Evolutionary conservation across 1,284 basidiomycete genomes (phyloP), one percentile per base, ranked within the genome.

Genomic region (Moesziomyces antarcticus): DNA sequence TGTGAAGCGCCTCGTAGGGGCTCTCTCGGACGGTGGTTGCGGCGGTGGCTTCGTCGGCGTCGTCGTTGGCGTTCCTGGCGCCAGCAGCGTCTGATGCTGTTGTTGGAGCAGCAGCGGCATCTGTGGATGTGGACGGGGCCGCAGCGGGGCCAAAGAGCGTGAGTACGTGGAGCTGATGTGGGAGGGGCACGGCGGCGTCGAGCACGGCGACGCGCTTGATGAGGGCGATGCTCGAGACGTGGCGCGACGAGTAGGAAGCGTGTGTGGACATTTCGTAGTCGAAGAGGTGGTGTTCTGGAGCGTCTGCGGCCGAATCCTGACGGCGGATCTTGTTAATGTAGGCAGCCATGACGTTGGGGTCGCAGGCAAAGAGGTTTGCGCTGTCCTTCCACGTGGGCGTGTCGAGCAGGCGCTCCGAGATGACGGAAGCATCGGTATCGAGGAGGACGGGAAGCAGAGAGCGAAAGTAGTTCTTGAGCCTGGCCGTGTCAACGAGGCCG

Each of bases 1-100:
- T 93, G 84, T 98, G 95, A 20, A 99, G 86, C 81, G 93, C 93
- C 84, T 98, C 96, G 81, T 98, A 99, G 0, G 96, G 95, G 41
- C 74, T 79, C 53, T 80, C 77, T 2, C 75, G 68, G 8, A 82
- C 65, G 14, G 58, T 58, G 21, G 27, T 81, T 24, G 70, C 51
- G 25, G 50, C 46, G 13, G 41, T 30, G 14, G 55, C 52, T 40
- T 41, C 66, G 35, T 74, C 72, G 54, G 21, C 53, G 35, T 55
- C 61, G 51, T 56, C 68, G 33, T 18, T 52, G 50, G 30, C 52
- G 16, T 52, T 58, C 22, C 55, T 14, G 3, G 50, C 44, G 9
- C 51, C 58, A 8, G 43, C 58, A 8, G 43, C 49, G 49, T 50
- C 50, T 30, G 46, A 33, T n/a, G 56, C 51, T 16, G 50, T 30